Evolutionary conservation across 2,329 filamentous ascomycete genomes (phyloP).

Genomic region (Calonectria multiphialidica): DNA sequence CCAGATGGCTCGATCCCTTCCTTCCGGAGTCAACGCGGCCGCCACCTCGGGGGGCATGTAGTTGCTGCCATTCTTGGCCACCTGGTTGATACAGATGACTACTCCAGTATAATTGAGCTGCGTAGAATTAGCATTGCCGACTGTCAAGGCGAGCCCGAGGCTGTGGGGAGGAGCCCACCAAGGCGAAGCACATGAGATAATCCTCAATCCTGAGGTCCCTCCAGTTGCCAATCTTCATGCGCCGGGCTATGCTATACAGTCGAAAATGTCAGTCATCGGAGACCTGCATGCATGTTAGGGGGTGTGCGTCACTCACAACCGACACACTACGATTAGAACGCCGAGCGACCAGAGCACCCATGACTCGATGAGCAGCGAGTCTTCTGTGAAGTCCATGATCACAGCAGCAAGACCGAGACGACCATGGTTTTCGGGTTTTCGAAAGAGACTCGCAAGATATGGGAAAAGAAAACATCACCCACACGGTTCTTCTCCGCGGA

Average conservation of each 20-base stretch:
- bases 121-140: not conserved
- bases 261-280: not conserved
- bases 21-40: constrained; percentile 57
- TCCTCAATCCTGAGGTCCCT: constrained; percentile 67
- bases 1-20: constrained; percentile 56
- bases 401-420: not conserved
- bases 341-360: constrained; percentile 46
- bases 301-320: constrained; percentile 35
- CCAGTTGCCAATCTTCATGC: constrained; percentile 56
- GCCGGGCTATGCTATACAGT: constrained; percentile 42
- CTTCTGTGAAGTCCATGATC: constrained; percentile 42
- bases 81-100: constrained; percentile 56
- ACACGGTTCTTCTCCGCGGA: not conserved
- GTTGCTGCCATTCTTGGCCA: constrained; percentile 58
- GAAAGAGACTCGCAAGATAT: not conserved
- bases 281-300: not conserved
- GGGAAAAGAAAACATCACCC: not conserved
- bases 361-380: constrained; percentile 43
- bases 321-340: constrained; percentile 39
- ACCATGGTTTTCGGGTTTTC: not conserved
- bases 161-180: constrained; percentile 44
- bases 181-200: constrained; percentile 66
- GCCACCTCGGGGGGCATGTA: constrained; percentile 53
- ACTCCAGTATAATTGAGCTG: constrained; percentile 54
- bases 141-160: too few relatives aligned